Conservation (phyloP, 768 basidiomycete genomes). For the Nevesoporus exiguus region DNA sequence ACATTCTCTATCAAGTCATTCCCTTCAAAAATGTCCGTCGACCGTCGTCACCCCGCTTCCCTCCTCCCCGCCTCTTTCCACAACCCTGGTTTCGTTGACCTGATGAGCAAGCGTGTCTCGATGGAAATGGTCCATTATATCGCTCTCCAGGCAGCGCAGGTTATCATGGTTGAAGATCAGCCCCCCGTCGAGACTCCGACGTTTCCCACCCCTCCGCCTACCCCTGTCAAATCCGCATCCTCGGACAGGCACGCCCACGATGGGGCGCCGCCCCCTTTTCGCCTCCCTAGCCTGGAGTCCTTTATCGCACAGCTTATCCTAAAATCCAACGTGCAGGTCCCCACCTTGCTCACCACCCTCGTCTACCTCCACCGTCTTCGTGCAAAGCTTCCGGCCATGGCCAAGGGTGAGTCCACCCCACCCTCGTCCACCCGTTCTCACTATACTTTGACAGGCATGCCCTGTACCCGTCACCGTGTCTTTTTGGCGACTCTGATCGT, state of each 20-base stretch:
- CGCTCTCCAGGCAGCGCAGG: constrained; percentile 70
- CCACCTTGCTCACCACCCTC: constrained; percentile 87
- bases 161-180: constrained; percentile 66
- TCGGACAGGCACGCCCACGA: constrained; percentile 32
- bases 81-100: constrained; percentile 74
- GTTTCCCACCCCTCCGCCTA: constrained; percentile 66
- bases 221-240: constrained; percentile 48
- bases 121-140: constrained; percentile 85
- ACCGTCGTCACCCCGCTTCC: constrained; percentile 69
- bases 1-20: constrained; percentile 34
- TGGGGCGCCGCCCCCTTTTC: constrained; percentile 20
- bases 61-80: constrained; percentile 74
- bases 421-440: constrained; percentile 8
- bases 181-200: constrained; percentile 30
- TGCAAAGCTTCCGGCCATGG: constrained; percentile 72
- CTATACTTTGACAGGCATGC: constrained; percentile 48
- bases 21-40: constrained; percentile 34
- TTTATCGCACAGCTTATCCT: constrained; percentile 83
- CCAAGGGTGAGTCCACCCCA: constrained; percentile 61
- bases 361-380: constrained; percentile 89
- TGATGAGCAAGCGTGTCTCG: constrained; percentile 75
- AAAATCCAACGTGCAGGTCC: constrained; percentile 83
- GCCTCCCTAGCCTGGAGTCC: constrained; percentile 66
- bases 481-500: constrained; percentile 96
- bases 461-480: constrained; percentile 91